Evolutionary conservation across 495 filamentous ascomycete species (phyloP).

Genomic region (Aspergillus saccharolyticus): DNA sequence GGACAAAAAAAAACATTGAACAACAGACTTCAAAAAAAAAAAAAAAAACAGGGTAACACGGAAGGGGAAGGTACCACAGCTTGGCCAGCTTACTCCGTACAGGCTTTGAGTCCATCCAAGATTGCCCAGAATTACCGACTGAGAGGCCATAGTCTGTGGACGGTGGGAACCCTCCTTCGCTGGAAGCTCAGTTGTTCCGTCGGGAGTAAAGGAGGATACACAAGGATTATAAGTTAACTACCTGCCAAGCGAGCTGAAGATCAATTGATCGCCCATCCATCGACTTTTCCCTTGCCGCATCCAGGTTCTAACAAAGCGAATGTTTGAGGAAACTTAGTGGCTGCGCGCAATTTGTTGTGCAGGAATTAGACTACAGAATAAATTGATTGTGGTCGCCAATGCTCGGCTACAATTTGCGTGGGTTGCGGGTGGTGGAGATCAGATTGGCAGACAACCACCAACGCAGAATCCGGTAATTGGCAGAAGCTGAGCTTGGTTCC

Average conservation of each 20-base stretch:
- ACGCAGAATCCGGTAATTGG: background rate
- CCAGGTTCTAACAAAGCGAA: background rate
- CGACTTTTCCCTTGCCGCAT: background rate
- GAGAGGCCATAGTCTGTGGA: background rate
- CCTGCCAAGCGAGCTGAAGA: background rate
- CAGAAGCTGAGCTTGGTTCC: background rate
- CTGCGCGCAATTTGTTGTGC: too few relatives aligned
- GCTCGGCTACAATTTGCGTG: background rate
- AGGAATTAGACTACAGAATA: background rate
- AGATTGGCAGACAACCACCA: background rate
- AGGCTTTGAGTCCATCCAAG: background rate
- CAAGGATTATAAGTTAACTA: too few relatives aligned
- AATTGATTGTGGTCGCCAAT: background rate
- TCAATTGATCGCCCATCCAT: background rate
- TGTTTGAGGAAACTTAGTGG: background rate
- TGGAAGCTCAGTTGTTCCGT: background rate
- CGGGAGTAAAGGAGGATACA: background rate
- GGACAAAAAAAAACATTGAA: too few relatives aligned
- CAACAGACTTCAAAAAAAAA: too few relatives aligned
- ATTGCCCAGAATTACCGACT: background rate
- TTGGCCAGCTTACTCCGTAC: background rate
- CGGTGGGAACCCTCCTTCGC: background rate
- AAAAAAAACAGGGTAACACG: background rate
- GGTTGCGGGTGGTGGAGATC: background rate
- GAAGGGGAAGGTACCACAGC: background rate